These are phyloP conservation scores for Oidium heveae DNA, from an alignment of 2,329 filamentous ascomycete species.

Conservation along the genomic window DNA sequence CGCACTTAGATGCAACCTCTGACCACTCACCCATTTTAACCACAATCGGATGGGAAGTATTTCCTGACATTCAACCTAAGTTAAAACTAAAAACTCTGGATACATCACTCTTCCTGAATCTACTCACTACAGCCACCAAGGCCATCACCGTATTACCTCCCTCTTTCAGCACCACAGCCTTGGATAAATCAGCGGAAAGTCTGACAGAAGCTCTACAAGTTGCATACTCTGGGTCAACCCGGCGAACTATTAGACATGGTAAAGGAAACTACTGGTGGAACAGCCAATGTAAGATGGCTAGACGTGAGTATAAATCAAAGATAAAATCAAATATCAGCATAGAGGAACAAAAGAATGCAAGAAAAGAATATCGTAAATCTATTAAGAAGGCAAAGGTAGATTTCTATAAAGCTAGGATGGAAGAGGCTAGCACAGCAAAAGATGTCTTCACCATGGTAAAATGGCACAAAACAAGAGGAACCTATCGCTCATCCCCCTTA, in stretches of 20 bases:
- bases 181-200: background rate
- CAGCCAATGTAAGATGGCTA: background rate
- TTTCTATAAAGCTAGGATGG: too few species aligned
- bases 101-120: background rate
- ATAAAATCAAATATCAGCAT: background rate
- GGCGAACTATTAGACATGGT: background rate
- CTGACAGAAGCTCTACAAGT: background rate
- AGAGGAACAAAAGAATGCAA: background rate
- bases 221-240: background rate
- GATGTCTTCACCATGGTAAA: too few species aligned
- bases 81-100: background rate
- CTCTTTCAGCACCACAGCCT: background rate
- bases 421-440: too few species aligned
- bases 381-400: too few species aligned
- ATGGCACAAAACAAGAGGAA: too few species aligned
- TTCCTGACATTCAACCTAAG: background rate
- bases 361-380: too few species aligned
- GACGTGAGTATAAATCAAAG: background rate
- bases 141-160: background rate
- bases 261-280: background rate
- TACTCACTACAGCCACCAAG: background rate
- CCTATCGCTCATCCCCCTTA: too few species aligned
- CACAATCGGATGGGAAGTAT: background rate
- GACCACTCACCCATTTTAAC: background rate
- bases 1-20: background rate